These are phyloP conservation scores for Podospora conica DNA, from an alignment of 495 filamentous ascomycete species.

Conservation along the genomic window DNA sequence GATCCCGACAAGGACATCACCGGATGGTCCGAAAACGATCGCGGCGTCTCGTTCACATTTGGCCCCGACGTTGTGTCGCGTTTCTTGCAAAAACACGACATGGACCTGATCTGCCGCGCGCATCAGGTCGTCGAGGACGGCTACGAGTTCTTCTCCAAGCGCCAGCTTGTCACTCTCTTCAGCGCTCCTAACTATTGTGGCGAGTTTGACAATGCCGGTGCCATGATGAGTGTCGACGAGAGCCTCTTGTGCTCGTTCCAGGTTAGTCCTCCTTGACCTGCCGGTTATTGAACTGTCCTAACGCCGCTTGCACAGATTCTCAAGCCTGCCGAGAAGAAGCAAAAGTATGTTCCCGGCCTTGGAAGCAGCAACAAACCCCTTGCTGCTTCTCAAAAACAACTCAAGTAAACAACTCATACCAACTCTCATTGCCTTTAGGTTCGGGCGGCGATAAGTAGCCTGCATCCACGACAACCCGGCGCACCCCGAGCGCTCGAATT, in stretches of 20 bases:
- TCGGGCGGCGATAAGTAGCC: constrained; percentile 78
- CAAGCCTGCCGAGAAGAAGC: constrained; percentile 99
- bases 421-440: constrained; percentile 84
- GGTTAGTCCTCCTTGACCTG: constrained; percentile 49
- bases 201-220: constrained; percentile 98
- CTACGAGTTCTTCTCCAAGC: constrained; percentile 99
- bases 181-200: constrained; percentile 99
- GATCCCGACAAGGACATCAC: constrained; percentile 99
- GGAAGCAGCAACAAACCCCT: constrained; percentile 71
- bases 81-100: constrained; percentile 99
- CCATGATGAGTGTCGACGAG: constrained; percentile 99
- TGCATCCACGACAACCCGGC: constrained; percentile 21
- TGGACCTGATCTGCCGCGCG: constrained; percentile 98
- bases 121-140: constrained; percentile 99
- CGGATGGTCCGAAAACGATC: constrained; percentile 99
- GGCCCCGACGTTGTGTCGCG: constrained; percentile 98
- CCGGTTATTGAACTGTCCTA: constrained; percentile 11
- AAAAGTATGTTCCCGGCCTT: constrained; percentile 98
- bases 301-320: constrained; percentile 61
- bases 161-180: constrained; percentile 95
- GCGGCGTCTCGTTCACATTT: constrained; percentile 98
- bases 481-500: constrained; percentile 8
- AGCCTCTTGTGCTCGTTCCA: constrained; percentile 98
- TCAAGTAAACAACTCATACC: constrained; percentile 63
- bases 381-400: constrained; percentile 89